These are phyloP conservation scores for Plectosphaerella sp. DNA, from an alignment of 2,329 filamentous ascomycete species.

Conservation along the genomic window DNA sequence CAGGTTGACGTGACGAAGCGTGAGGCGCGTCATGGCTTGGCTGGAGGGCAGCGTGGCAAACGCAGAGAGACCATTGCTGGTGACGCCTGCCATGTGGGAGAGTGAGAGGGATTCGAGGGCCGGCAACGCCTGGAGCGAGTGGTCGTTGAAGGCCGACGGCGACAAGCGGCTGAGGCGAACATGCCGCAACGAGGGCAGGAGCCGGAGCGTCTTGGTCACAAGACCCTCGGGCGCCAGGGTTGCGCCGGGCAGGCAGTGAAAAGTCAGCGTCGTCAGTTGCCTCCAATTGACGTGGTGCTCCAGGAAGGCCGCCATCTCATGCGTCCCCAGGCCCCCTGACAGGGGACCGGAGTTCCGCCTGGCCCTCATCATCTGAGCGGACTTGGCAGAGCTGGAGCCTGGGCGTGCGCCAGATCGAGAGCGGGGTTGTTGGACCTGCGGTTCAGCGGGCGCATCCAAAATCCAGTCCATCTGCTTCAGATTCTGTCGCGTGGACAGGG, in stretches of 20 bases:
- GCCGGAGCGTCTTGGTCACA: conserved; percentile 43
- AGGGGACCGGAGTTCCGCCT: conserved; percentile 12
- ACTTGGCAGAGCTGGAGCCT: conserved; percentile 10
- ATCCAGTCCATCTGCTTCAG: conserved; percentile 58
- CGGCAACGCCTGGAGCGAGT: conserved; percentile 50
- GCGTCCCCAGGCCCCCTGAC: conserved; percentile 33
- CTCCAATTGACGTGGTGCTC: conserved; percentile 51
- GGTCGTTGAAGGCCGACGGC: conserved; percentile 51
- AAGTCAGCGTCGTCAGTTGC: conserved; percentile 49
- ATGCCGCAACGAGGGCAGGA: conserved; percentile 50
- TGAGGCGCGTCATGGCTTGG: conserved; percentile 41
- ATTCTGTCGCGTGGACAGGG: conserved; percentile 50
- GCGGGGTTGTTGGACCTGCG: conserved; percentile 26
- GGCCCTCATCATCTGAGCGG: background rate
- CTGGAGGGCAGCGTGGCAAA: conserved; percentile 49
- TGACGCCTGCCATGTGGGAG: conserved; percentile 51
- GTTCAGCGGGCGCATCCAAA: conserved; percentile 32
- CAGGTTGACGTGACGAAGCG: conserved; percentile 52
- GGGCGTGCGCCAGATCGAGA: conserved; percentile 11
- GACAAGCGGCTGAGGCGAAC: conserved; percentile 57
- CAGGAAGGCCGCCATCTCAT: conserved; percentile 41
- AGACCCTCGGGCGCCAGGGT: conserved; percentile 48
- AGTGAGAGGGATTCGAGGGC: conserved; percentile 51
- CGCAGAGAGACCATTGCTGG: conserved; percentile 49
- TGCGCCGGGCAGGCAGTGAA: conserved; percentile 55